phyloP scores from a whole-genome alignment of 331 rosid species.

The Arachis monticola region DNA sequence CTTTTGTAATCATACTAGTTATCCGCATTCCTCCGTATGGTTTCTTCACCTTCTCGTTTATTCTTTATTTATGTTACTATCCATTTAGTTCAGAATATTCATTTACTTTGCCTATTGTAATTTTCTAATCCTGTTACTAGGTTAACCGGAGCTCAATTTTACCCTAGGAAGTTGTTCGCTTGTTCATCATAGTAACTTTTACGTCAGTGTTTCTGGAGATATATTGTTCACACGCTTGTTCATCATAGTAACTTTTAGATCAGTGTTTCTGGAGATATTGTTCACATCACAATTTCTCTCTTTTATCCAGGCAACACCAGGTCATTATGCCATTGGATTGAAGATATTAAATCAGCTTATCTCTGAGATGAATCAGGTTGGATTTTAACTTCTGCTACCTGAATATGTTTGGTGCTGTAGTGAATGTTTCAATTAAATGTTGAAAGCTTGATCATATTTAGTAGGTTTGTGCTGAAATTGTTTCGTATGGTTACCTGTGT shows the following conservation, averaged over 20 bases:
- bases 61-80: neutral
- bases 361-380: slow-evolving; percentile 99
- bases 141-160: neutral
- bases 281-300: slow-evolving; percentile 21
- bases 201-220: too few species aligned
- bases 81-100: neutral
- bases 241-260: neutral
- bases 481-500: neutral
- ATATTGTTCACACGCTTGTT: too few species aligned
- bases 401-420: slow-evolving; percentile 31
- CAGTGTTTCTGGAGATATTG: slow-evolving; percentile 21
- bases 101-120: neutral
- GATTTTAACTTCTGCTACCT: slow-evolving; percentile 34
- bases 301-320: slow-evolving; percentile 79
- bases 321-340: slow-evolving; percentile 94
- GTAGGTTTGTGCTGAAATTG: neutral
- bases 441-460: slow-evolving; percentile 27
- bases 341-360: slow-evolving; percentile 95
- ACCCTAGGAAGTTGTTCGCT: neutral
- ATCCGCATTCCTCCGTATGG: slow-evolving; percentile 8
- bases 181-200: neutral
- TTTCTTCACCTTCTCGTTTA: slow-evolving; percentile 11
- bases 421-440: slow-evolving; percentile 8
- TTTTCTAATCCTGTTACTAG: neutral
- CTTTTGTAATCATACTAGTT: neutral